Evolutionary conservation across 2,329 filamentous ascomycete species (phyloP).

Genomic region (Cladophialophora psammophila): DNA sequence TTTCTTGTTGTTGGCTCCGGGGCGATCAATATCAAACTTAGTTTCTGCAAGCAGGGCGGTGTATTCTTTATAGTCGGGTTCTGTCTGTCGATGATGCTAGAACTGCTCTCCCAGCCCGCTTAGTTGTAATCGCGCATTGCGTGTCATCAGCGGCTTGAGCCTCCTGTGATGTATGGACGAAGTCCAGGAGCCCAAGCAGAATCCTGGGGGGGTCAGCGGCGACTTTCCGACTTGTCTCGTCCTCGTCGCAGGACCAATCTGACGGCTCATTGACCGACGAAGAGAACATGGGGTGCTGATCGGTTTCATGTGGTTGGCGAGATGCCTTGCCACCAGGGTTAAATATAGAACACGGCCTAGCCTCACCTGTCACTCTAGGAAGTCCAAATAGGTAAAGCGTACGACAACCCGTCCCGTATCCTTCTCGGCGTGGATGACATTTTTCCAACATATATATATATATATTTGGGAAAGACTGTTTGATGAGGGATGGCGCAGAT

Average conservation of each 20-base stretch:
- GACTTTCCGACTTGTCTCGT: not conserved
- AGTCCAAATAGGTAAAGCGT: not conserved
- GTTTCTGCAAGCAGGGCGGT: not conserved
- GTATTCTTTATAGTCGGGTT: constrained; percentile 5
- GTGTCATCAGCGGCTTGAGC: constrained; percentile 16
- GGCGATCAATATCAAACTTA: not conserved
- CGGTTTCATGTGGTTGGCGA: not conserved
- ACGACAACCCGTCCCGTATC: not conserved
- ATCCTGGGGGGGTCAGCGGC: constrained; percentile 1
- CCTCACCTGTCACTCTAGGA: not conserved
- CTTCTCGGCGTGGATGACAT: not conserved
- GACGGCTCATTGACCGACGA: constrained; percentile 16
- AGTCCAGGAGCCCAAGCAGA: not conserved
- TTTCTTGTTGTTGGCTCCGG: not conserved
- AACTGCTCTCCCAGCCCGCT: not conserved
- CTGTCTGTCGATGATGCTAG: not conserved
- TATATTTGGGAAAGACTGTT: not conserved
- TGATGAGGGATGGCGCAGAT: not conserved
- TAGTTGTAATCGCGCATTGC: constrained; percentile 16
- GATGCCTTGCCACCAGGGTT: not conserved
- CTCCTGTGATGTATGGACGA: constrained; percentile 1
- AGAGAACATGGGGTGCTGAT: not conserved
- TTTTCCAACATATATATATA: not conserved
- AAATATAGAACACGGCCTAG: constrained; percentile 2
- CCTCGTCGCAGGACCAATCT: constrained; percentile 10